These are phyloP conservation scores for Exsudoporus frostii DNA, from an alignment of 768 basidiomycete genomes.

Conservation along the genomic window DNA sequence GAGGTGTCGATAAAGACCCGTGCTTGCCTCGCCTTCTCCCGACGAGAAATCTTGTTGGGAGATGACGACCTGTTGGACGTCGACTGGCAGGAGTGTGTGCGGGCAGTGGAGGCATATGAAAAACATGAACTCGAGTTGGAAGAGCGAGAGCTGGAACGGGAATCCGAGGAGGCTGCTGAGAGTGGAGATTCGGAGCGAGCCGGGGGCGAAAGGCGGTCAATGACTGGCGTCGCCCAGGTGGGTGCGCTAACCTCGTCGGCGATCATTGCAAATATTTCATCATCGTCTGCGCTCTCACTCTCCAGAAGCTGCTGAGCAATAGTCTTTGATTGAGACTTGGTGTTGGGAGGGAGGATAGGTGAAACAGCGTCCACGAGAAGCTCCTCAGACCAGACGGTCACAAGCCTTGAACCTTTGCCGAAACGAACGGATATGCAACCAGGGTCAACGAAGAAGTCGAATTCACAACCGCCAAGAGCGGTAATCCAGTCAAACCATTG, in stretches of 20 bases:
- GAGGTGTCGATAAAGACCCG: conserved; percentile 71
- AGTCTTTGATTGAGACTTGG: conserved; percentile 46
- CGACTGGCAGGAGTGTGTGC: conserved; percentile 47
- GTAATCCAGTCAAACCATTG: conserved; percentile 83
- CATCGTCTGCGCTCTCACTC: conserved; percentile 68
- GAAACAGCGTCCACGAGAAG: conserved; percentile 29
- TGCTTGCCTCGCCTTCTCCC: conserved; percentile 65
- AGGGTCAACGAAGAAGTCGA: conserved; percentile 80
- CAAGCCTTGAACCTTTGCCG: conserved; percentile 43
- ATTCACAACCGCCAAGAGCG: conserved; percentile 63
- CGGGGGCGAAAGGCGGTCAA: conserved; percentile 54
- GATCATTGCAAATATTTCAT: conserved; percentile 71
- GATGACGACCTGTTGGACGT: conserved; percentile 39
- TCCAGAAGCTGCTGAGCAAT: conserved; percentile 73
- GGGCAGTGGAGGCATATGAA: conserved; percentile 63
- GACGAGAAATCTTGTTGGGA: conserved; percentile 55
- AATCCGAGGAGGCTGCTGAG: conserved; percentile 52
- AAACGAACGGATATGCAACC: conserved; percentile 71
- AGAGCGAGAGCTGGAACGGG: conserved; percentile 56
- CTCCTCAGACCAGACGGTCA: conserved; percentile 70
- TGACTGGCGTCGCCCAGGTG: conserved; percentile 65
- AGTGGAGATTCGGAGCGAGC: conserved; percentile 55
- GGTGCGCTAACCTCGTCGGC: conserved; percentile 67
- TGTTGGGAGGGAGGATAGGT: conserved; percentile 16
- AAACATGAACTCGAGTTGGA: conserved; percentile 72